phyloP scores from a whole-genome alignment of 192 early-diverging fungal species.

The Mortierella antarctica region DNA sequence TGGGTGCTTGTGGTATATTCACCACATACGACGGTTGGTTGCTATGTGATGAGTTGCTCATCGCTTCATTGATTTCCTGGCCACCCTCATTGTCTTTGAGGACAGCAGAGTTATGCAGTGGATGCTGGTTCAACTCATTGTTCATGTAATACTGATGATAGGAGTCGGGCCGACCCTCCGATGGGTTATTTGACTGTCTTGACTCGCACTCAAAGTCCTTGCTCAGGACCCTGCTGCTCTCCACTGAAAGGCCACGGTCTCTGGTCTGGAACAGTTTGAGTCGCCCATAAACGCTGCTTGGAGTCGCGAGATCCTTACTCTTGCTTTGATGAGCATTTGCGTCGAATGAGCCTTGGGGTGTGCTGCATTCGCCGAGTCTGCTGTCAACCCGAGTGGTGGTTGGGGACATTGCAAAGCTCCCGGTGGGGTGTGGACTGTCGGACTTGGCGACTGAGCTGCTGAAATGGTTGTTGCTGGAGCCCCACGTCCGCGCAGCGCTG shows the following conservation, averaged over 20 bases:
- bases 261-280: conserved; percentile 21
- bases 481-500: neutral
- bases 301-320: neutral
- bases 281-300: neutral
- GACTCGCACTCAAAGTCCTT: conserved; percentile 29
- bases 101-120: neutral
- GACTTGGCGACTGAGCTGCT: neutral
- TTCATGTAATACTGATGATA: conserved; percentile 16
- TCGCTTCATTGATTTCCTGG: neutral
- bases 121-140: neutral
- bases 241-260: conserved; percentile 21
- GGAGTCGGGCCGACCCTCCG: conserved; percentile 18
- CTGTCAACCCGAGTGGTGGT: neutral
- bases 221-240: conserved; percentile 35
- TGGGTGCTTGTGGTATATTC: neutral
- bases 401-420: neutral
- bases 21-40: neutral
- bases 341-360: conserved; percentile 10
- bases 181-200: neutral
- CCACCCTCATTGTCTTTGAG: neutral
- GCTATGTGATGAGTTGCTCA: neutral
- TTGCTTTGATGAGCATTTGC: neutral
- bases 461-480: neutral
- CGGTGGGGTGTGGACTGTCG: neutral
- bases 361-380: neutral